Conservation (phyloP, 768 basidiomycete genomes). For the Chalciporus piperatus region DNA sequence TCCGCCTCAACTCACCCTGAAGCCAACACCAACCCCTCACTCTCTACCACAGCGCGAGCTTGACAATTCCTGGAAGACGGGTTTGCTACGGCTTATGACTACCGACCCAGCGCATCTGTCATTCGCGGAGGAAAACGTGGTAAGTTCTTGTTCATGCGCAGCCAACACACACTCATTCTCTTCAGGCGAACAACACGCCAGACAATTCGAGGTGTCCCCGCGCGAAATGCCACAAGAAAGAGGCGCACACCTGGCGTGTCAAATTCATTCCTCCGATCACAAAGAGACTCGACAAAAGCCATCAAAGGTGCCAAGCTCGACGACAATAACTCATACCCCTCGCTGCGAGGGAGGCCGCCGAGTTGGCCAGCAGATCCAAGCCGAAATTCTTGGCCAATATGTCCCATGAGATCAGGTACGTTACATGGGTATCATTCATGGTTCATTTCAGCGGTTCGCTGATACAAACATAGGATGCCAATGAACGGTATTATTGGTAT, state of each 20-base stretch:
- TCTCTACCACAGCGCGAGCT: no score
- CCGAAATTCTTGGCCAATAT: conserved; percentile 99
- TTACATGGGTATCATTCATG: conserved; percentile 9
- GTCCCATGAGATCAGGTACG: conserved; percentile 92
- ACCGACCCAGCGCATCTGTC: conserved; percentile 50
- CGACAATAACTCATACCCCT: conserved; percentile 55
- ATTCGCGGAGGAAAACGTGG: conserved; percentile 49
- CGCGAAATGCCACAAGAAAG: conserved; percentile 41
- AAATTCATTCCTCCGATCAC: conserved; percentile 56
- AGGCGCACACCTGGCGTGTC: conserved; percentile 53
- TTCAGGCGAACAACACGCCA: conserved; percentile 62
- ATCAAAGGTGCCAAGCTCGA: conserved; percentile 64
- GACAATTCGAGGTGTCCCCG: conserved; percentile 65
- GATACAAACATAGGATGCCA: conserved; percentile 66
- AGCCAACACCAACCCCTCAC: no score
- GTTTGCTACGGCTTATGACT: no score
- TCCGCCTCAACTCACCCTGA: no score
- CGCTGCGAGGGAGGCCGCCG: conserved; percentile 93
- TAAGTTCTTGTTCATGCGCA: conserved; percentile 27
- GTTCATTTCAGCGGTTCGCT: conserved; percentile 3
- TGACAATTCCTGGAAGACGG: no score
- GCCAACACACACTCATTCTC: not conserved
- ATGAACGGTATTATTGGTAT: conserved; percentile 99
- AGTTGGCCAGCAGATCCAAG: conserved; percentile 95
- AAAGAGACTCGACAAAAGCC: conserved; percentile 52